phyloP scores from a whole-genome alignment of 2,329 filamentous ascomycete genomes.

The Paramyrothecium sp. region DNA sequence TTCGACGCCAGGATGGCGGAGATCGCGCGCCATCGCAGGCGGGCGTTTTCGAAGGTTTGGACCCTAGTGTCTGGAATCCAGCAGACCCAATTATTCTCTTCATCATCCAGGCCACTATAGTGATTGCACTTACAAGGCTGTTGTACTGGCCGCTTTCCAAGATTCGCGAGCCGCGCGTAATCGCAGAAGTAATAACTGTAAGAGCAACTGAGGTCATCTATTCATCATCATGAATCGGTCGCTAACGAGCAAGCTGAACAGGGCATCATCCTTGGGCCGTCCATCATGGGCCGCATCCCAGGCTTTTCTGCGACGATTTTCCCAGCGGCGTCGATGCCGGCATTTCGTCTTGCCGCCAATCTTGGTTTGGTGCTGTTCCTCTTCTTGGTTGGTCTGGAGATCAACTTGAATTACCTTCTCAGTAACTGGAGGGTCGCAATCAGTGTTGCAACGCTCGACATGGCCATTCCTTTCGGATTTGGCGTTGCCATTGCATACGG shows the following conservation, averaged over 20 bases:
- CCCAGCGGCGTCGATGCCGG: slow-evolving; percentile 70
- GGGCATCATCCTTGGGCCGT: slow-evolving; percentile 80
- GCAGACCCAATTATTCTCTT: slow-evolving; percentile 11
- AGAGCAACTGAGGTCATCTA: no score
- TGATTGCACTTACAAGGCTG: slow-evolving; percentile 10
- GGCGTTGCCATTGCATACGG: slow-evolving; percentile 80
- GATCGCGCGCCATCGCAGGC: slow-evolving; percentile 8
- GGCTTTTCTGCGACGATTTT: slow-evolving; percentile 77
- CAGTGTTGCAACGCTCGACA: slow-evolving; percentile 75
- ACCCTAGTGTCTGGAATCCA: slow-evolving; percentile 11
- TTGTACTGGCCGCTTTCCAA: slow-evolving; percentile 69
- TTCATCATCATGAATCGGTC: no score
- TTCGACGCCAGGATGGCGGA: background rate
- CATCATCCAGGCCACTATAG: slow-evolving; percentile 13
- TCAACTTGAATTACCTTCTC: slow-evolving; percentile 73
- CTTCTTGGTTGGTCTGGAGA: slow-evolving; percentile 85
- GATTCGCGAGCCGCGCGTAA: slow-evolving; percentile 77
- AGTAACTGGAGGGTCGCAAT: slow-evolving; percentile 79
- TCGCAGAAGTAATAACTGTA: slow-evolving; percentile 87
- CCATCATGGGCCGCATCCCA: slow-evolving; percentile 83
- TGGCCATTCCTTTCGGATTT: slow-evolving; percentile 79
- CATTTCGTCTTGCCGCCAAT: slow-evolving; percentile 76
- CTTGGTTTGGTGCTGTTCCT: slow-evolving; percentile 81
- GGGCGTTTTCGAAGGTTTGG: slow-evolving; percentile 12
- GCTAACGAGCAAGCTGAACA: no score